Base-by-base conservation (phyloP, 1,139 yeast genomes). In the Pichia inconspicua region DNA sequence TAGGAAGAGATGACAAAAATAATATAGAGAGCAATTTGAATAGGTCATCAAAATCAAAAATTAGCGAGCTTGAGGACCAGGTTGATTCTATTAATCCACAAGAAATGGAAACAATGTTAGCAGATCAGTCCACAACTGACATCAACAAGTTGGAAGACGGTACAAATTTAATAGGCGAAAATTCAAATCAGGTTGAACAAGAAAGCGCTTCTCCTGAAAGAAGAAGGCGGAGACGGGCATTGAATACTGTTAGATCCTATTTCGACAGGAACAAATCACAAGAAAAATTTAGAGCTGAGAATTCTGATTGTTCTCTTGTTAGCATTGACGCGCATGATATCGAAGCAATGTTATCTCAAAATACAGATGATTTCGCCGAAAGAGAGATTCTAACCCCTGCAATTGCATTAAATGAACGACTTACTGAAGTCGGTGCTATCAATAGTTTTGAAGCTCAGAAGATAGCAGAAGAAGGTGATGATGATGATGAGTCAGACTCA, bases 241-340 rank as follows among this genome's bases (percentile, higher is more conserved):
- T 50, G 11, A 27, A 41, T n/a, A 48, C 53, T 3, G 43, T 50
- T 10, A 50, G 34, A 42, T 45, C 47, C 14, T 50, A 50, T 30
- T 42, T 50, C 11, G 53, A 50, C n/a, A 45, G 46, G 36, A 50
- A 46, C 31, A 48, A 40, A 28, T 43, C 53, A 5, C 42, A 43
- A 11, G 34, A 30, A 12, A 30, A 30, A 12, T 30, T 30, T 3
- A 35, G 15, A 4, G 9, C 12, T n/a, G 38, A 35, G 22, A 25
- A 15, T 35, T 17, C 38, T 5, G 38, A 30, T 14, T 30, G 34
- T 30, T 30, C 34, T 11, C 10, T 3, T 17, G 46, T 39, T 14
- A 45, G 36, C 30, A 30, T 45, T 43, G 49, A 41, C 4, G 27
- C 17, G 9, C 28, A 27, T 30, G 27, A 28, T 11, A 19, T 30